A percentile compares a stretch with the other conserved stretches of the same genome.
phyloP scores from a whole-genome alignment of 1,139 yeast species.

The Diutina pseudorugosa region DNA sequence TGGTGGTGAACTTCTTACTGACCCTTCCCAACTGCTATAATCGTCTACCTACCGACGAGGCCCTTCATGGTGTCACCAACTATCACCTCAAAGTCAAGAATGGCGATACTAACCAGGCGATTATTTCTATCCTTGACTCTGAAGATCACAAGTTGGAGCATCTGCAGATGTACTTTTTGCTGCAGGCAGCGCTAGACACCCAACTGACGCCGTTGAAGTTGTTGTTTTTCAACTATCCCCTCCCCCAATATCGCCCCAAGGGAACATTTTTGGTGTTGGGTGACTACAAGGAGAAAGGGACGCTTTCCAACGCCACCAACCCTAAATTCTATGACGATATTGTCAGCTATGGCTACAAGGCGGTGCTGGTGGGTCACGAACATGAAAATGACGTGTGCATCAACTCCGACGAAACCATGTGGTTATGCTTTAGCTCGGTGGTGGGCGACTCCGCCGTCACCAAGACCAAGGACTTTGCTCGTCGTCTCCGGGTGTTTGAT shows the following conservation, averaged over 20 bases:
- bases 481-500: neutral
- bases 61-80: slow-evolving; percentile 25
- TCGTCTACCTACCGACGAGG: slow-evolving; percentile 30
- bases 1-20: slow-evolving; percentile 44
- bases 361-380: slow-evolving; percentile 41
- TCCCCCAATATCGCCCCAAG: slow-evolving; percentile 38
- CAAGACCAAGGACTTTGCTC: neutral
- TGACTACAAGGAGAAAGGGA: slow-evolving; percentile 32
- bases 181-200: slow-evolving; percentile 6
- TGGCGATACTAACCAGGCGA: neutral
- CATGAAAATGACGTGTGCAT: slow-evolving; percentile 46
- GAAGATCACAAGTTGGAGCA: slow-evolving; percentile 5
- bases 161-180: slow-evolving; percentile 7
- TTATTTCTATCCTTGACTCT: slow-evolving; percentile 2
- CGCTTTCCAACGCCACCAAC: slow-evolving; percentile 15
- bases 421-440: slow-evolving; percentile 51
- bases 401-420: slow-evolving; percentile 19
- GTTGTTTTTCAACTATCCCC: slow-evolving; percentile 39
- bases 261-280: slow-evolving; percentile 39
- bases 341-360: slow-evolving; percentile 19
- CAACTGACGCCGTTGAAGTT: slow-evolving; percentile 15
- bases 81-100: slow-evolving; percentile 14
- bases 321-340: slow-evolving; percentile 24
- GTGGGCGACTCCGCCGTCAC: slow-evolving; percentile 1
- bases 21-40: slow-evolving; percentile 73